These are phyloP conservation scores for Phytophthora multivora DNA, from an alignment of 352 stramenopile species.

Conservation along the genomic window DNA sequence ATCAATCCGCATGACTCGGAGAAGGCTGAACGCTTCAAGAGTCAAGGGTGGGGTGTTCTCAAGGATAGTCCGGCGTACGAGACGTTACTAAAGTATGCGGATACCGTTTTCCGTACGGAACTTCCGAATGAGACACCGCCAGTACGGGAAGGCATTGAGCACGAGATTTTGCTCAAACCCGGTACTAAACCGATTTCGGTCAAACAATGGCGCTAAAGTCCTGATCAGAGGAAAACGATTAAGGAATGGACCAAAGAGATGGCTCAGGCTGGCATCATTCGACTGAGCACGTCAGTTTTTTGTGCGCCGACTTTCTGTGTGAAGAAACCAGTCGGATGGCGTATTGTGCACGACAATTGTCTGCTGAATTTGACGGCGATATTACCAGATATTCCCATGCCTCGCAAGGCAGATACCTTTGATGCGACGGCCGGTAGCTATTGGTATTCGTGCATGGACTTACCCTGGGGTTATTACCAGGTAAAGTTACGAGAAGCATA, in stretches of 20 bases:
- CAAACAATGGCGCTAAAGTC: conserved; percentile 5
- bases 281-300: conserved; percentile 2
- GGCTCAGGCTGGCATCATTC: conserved; percentile 14
- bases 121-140: not conserved
- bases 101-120: conserved; percentile 6
- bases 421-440: conserved; percentile 1
- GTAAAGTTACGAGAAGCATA: conserved; percentile 4
- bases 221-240: conserved; percentile 1
- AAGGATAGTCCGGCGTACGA: conserved; percentile 1
- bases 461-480: conserved; percentile 8
- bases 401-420: conserved; percentile 7
- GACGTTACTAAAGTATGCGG: not conserved
- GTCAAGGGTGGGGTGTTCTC: conserved; percentile 1
- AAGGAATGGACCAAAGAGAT: conserved; percentile 24
- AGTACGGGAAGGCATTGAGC: not conserved
- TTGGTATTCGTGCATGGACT: conserved; percentile 3
- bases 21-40: conserved; percentile 11
- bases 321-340: conserved; percentile 10
- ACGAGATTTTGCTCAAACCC: not conserved
- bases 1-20: conserved; percentile 5
- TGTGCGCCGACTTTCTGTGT: not conserved
- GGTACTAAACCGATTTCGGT: conserved; percentile 3
- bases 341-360: conserved; percentile 5
- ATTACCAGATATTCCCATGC: conserved; percentile 1
- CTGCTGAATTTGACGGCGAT: not conserved